These are phyloP conservation scores for Thalia dealbata DNA, from an alignment of 176 grass and related monocot species.

Conservation along the genomic window DNA sequence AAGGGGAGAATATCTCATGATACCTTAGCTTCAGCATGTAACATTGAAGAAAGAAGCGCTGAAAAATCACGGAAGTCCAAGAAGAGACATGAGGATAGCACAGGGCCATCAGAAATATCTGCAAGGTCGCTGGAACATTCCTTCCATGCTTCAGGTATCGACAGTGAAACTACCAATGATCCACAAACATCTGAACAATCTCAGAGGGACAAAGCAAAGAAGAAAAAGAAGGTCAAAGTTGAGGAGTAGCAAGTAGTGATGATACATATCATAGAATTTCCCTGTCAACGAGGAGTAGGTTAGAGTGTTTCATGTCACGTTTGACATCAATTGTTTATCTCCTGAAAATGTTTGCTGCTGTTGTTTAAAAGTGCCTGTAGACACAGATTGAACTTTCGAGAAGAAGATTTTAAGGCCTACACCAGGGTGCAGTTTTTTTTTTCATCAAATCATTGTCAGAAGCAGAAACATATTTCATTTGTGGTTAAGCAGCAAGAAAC, in stretches of 20 bases:
- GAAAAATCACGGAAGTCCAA: conserved; percentile 24
- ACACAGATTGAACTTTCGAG: too few species aligned
- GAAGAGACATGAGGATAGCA: conserved; percentile 15
- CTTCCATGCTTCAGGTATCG: conserved; percentile 21
- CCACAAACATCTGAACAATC: background rate
- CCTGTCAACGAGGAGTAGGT: too few species aligned
- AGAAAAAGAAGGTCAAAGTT: conserved; percentile 24
- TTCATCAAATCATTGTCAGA: too few species aligned
- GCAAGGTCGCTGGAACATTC: conserved; percentile 19
- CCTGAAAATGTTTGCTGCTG: too few species aligned
- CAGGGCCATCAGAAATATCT: conserved; percentile 18
- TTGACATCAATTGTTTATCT: too few species aligned
- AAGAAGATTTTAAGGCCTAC: too few species aligned
- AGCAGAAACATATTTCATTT: too few species aligned
- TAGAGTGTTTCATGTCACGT: too few species aligned
- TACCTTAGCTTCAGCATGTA: conserved; percentile 18
- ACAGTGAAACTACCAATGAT: conserved; percentile 13
- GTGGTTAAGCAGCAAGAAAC: too few species aligned
- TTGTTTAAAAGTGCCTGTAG: too few species aligned
- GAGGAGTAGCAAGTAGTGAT: background rate
- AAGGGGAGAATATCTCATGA: background rate
- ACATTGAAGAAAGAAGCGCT: conserved; percentile 12
- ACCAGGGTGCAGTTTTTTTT: too few species aligned
- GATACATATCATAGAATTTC: too few species aligned
- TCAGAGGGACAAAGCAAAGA: conserved; percentile 28